Evolutionary conservation across 1,139 yeast genomes (phyloP).

Genomic region (Taiozyma sp.): DNA sequence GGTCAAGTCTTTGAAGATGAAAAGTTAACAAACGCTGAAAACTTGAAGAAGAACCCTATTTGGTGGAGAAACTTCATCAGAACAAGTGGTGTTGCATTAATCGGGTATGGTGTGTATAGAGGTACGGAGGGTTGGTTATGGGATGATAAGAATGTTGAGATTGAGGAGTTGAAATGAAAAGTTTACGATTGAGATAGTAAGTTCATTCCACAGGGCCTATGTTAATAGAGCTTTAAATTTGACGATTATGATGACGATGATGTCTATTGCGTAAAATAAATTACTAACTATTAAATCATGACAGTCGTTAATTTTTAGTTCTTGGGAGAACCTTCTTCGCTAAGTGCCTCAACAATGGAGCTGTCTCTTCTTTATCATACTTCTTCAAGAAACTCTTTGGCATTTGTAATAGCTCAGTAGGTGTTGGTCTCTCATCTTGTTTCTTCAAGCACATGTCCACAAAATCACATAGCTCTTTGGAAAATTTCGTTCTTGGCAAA

Average conservation of each 20-base stretch:
- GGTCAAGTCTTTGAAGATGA: conserved; percentile 44
- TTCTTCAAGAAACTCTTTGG: conserved; percentile 20
- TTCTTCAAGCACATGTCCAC: conserved; percentile 64
- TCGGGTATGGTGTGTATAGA: conserved; percentile 51
- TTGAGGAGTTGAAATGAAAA: conserved; percentile 3
- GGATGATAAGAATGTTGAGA: conserved; percentile 30
- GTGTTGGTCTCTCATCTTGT: conserved; percentile 54
- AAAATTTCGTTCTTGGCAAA: conserved; percentile 37
- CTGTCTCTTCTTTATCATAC: conserved; percentile 22
- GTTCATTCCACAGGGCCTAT: not conserved
- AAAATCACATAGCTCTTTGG: conserved; percentile 48
- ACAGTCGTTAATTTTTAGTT: conserved; percentile 6
- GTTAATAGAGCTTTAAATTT: not conserved
- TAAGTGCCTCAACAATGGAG: conserved; percentile 21
- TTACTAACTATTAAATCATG: not conserved
- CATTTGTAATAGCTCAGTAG: conserved; percentile 45
- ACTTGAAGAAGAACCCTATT: conserved; percentile 36
- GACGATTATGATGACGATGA: conserved; percentile 4
- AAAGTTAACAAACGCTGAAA: conserved; percentile 29
- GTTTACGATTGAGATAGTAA: not conserved
- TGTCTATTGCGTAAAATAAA: not conserved
- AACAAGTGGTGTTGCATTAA: conserved; percentile 43
- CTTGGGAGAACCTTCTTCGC: conserved; percentile 17
- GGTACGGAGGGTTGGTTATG: conserved; percentile 51
- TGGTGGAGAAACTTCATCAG: conserved; percentile 56